A percentile compares a stretch with the other conserved stretches of the same genome.
Evolutionary conservation across 2,329 filamentous ascomycete genomes (phyloP).

Genomic region (Neonectria magnoliae): DNA sequence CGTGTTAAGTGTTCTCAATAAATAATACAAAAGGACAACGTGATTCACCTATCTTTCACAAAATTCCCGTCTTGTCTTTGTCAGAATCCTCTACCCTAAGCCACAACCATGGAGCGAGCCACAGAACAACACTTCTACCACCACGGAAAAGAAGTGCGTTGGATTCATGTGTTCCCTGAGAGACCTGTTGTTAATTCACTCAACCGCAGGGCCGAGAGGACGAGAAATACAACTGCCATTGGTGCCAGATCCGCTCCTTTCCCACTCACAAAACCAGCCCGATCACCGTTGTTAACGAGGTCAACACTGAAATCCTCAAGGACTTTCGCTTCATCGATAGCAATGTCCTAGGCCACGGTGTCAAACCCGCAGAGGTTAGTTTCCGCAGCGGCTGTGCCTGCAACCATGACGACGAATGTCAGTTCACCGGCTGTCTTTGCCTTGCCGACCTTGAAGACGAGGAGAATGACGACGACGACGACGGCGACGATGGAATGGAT

Average conservation of each 20-base stretch:
- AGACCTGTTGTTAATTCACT: constrained; percentile 1
- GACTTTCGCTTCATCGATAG: constrained; percentile 75
- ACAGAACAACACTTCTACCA: constrained; percentile 61
- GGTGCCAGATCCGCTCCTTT: constrained; percentile 69
- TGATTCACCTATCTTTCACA: not conserved
- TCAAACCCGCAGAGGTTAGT: constrained; percentile 66
- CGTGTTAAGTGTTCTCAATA: not conserved
- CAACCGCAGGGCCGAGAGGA: constrained; percentile 46
- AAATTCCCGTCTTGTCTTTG: not conserved
- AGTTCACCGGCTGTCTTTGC: constrained; percentile 74
- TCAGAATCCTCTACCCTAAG: not conserved
- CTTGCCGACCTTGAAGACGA: constrained; percentile 69
- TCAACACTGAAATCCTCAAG: constrained; percentile 66
- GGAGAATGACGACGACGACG: constrained; percentile 58
- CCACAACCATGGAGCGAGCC: constrained; percentile 55
- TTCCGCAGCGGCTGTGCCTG: constrained; percentile 79
- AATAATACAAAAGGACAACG: not conserved
- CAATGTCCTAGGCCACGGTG: constrained; percentile 68
- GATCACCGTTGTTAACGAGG: constrained; percentile 72
- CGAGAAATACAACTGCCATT: constrained; percentile 63
- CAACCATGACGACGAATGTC: constrained; percentile 68
- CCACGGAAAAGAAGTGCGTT: constrained; percentile 53
- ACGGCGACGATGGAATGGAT: constrained; percentile 46
- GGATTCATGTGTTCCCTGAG: too few species aligned
- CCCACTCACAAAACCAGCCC: constrained; percentile 59